These are phyloP conservation scores for Cryomyces minteri DNA, from an alignment of 495 filamentous ascomycete species.

Conservation along the genomic window DNA sequence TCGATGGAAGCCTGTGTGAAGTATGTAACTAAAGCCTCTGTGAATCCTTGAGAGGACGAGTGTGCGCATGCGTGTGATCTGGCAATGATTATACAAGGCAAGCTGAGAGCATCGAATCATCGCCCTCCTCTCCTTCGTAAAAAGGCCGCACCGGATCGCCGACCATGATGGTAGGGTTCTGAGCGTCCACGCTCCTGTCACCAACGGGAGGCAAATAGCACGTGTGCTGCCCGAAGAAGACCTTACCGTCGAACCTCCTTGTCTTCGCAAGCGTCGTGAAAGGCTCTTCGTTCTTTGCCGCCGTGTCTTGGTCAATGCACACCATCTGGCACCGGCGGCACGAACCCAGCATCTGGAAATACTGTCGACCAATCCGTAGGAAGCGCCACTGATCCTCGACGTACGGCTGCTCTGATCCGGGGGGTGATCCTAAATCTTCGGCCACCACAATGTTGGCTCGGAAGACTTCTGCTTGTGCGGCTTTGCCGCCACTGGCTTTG, in stretches of 20 bases:
- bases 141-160: slow-evolving; percentile 32
- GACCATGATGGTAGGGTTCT: slow-evolving; percentile 34
- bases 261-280: slow-evolving; percentile 80
- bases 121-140: slow-evolving; percentile 1
- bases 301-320: slow-evolving; percentile 75
- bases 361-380: slow-evolving; percentile 29
- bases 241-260: slow-evolving; percentile 57
- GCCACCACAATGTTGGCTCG: slow-evolving; percentile 71
- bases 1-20: too few species aligned
- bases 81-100: too few species aligned
- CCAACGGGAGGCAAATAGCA: slow-evolving; percentile 21
- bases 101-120: too few species aligned
- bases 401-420: slow-evolving; percentile 33
- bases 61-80: too few species aligned
- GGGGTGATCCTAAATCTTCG: slow-evolving; percentile 23
- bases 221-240: slow-evolving; percentile 69
- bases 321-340: slow-evolving; percentile 93
- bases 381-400: slow-evolving; percentile 38
- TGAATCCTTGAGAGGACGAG: too few species aligned
- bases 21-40: too few species aligned
- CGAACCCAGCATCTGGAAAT: slow-evolving; percentile 54
- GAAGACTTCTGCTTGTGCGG: slow-evolving; percentile 54
- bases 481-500: slow-evolving; percentile 30
- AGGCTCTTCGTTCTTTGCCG: slow-evolving; percentile 60
- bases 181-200: slow-evolving; percentile 14